Evolutionary conservation across 805 yeast species (phyloP).

Genomic region (Yarrowia deformans): DNA sequence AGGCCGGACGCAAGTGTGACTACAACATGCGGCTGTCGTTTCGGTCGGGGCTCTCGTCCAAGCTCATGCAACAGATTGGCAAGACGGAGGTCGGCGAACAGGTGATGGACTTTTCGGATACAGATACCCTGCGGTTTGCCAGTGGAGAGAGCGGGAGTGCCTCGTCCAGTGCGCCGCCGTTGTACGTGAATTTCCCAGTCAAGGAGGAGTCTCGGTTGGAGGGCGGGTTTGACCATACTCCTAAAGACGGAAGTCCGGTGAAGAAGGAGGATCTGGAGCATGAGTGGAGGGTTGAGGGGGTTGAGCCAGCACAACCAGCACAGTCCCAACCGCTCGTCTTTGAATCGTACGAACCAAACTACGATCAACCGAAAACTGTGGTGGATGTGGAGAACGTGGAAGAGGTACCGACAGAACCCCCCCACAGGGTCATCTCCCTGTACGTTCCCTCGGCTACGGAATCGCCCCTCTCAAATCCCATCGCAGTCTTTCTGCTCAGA

Average conservation of each 20-base stretch:
- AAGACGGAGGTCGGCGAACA: slow-evolving; percentile 24
- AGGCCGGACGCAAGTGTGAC: slow-evolving; percentile 35
- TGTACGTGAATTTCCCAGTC: slow-evolving; percentile 27
- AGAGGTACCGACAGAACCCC: background rate
- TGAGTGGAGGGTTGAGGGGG: background rate
- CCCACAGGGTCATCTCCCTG: background rate
- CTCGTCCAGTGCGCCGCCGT: background rate
- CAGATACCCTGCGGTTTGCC: slow-evolving; percentile 14
- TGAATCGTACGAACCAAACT: background rate
- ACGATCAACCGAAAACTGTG: background rate
- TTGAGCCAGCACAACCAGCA: background rate
- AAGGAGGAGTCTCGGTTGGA: slow-evolving; percentile 3
- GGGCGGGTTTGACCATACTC: background rate
- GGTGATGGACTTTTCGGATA: slow-evolving; percentile 23
- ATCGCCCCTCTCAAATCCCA: slow-evolving; percentile 23
- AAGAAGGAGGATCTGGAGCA: slow-evolving; percentile 26
- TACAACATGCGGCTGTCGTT: slow-evolving; percentile 35
- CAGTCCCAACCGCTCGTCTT: background rate
- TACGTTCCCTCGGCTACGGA: slow-evolving; percentile 26
- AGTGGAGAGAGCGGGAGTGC: background rate
- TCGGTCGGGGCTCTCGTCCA: slow-evolving; percentile 30
- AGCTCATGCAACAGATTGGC: slow-evolving; percentile 33
- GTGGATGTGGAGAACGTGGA: background rate
- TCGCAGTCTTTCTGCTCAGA: slow-evolving; percentile 12
- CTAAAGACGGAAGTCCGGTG: background rate